These are phyloP conservation scores for Monosporozyma unispora DNA, from an alignment of 805 yeast species.

Conservation along the genomic window DNA sequence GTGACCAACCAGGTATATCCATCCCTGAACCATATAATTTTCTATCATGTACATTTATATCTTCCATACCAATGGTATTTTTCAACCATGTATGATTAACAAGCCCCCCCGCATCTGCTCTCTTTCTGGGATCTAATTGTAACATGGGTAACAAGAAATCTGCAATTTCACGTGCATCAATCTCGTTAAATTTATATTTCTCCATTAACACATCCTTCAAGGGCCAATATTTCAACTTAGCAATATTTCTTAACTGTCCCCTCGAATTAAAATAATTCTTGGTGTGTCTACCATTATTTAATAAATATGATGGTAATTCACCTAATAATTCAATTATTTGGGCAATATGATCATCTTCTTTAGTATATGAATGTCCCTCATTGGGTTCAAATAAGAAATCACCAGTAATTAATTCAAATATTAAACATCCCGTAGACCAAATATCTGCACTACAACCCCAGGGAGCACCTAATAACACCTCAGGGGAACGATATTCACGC, in stretches of 20 bases:
- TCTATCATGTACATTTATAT: slow-evolving; percentile 54
- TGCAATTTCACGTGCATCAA: slow-evolving; percentile 63
- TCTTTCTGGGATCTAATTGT: slow-evolving; percentile 58
- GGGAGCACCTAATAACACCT: slow-evolving; percentile 62
- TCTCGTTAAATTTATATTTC: slow-evolving; percentile 65
- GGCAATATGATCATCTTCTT: slow-evolving; percentile 94
- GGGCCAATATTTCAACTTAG: slow-evolving; percentile 83
- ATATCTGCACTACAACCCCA: slow-evolving; percentile 97
- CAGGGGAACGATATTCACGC: slow-evolving; percentile 89
- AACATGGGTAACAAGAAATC: slow-evolving; percentile 83
- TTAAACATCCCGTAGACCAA: slow-evolving; percentile 91
- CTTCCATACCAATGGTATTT: slow-evolving; percentile 70
- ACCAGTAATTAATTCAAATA: slow-evolving; percentile 87
- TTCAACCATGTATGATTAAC: slow-evolving; percentile 75
- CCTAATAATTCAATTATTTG: slow-evolving; percentile 84
- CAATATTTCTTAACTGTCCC: slow-evolving; percentile 69
- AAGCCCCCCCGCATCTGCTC: slow-evolving; percentile 97
- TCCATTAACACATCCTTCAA: slow-evolving; percentile 71
- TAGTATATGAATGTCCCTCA: slow-evolving; percentile 62
- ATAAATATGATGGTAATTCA: slow-evolving; percentile 48
- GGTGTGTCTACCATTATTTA: slow-evolving; percentile 53
- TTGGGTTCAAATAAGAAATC: slow-evolving; percentile 88
- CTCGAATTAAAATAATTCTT: slow-evolving; percentile 54
- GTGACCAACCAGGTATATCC: slow-evolving; percentile 87
- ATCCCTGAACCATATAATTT: slow-evolving; percentile 72